phyloP scores from a whole-genome alignment of 257 asterid species.

The Verbascum thapsus region DNA sequence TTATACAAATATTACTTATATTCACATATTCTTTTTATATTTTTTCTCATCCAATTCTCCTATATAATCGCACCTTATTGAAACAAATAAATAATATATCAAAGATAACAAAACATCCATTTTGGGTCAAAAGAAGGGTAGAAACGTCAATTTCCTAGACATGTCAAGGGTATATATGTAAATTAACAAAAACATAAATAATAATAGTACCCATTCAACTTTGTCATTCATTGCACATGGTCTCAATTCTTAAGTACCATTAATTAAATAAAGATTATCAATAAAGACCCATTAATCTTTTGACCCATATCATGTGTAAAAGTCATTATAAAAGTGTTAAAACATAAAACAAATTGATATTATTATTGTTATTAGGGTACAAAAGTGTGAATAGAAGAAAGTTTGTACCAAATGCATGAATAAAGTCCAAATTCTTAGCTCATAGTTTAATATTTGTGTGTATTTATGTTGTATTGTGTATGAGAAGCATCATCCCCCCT shows the following conservation, averaged over 20 bases:
- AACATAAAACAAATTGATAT: neutral
- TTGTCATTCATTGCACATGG: slow-evolving; percentile 30
- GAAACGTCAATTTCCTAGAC: too few relatives aligned
- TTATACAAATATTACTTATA: too few relatives aligned
- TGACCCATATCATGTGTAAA: neutral
- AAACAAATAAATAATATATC: too few relatives aligned
- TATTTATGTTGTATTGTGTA: slow-evolving; percentile 17
- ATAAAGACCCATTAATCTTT: too few relatives aligned
- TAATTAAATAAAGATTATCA: slow-evolving; percentile 19
- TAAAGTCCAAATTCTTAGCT: slow-evolving; percentile 13
- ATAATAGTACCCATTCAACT: slow-evolving; percentile 1
- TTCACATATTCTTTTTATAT: too few relatives aligned
- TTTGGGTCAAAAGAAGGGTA: too few relatives aligned
- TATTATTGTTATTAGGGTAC: too few relatives aligned
- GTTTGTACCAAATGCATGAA: slow-evolving; percentile 32
- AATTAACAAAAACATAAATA: neutral
- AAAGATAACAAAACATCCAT: too few relatives aligned
- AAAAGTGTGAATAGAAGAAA: slow-evolving; percentile 2
- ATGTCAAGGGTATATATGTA: slow-evolving; percentile 8
- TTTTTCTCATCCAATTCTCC: too few relatives aligned
- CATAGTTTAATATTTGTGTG: slow-evolving; percentile 17
- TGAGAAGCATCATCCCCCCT: neutral
- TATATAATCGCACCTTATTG: too few relatives aligned
- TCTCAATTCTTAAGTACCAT: neutral
- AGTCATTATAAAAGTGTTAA: neutral